These are phyloP conservation scores for Globisporangium ultimum DNA, from an alignment of 352 stramenopile species.

Conservation along the genomic window DNA sequence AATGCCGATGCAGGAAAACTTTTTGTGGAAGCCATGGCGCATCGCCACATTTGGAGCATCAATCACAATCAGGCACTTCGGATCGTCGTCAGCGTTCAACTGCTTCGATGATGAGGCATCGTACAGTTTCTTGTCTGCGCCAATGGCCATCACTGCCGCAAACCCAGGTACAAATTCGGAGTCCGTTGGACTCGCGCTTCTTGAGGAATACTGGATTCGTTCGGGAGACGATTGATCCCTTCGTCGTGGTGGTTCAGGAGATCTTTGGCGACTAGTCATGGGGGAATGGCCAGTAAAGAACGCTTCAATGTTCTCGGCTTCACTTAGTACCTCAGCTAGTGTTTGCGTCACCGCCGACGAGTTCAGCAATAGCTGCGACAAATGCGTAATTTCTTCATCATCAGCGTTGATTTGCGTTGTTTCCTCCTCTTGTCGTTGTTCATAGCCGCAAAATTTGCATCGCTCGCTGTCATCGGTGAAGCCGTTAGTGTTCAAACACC, in stretches of 20 bases:
- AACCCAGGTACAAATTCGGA: constrained; percentile 19
- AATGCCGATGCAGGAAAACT: constrained; percentile 77
- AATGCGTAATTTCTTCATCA: constrained; percentile 6
- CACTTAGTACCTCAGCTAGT: background rate
- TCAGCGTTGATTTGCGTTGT: background rate
- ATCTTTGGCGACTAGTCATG: constrained; percentile 1
- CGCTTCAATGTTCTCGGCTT: background rate
- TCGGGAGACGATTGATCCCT: background rate
- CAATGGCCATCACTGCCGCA: constrained; percentile 43
- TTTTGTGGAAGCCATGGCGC: constrained; percentile 64
- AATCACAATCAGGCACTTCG: constrained; percentile 60
- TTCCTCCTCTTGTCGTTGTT: constrained; percentile 12
- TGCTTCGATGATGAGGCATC: constrained; percentile 19
- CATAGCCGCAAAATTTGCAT: constrained; percentile 45
- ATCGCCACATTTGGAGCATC: constrained; percentile 81
- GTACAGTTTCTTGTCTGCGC: constrained; percentile 21
- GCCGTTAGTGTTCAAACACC: constrained; percentile 36
- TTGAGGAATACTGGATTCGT: background rate
- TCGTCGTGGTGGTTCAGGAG: background rate
- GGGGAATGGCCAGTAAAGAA: background rate
- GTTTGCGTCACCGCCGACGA: background rate
- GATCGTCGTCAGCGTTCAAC: background rate
- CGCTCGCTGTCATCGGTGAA: constrained; percentile 14
- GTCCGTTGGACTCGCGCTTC: constrained; percentile 6
- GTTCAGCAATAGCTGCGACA: constrained; percentile 1